A percentile compares a stretch with the other conserved stretches of the same genome.
phyloP scores from a whole-genome alignment of 1,284 basidiomycete genomes.

The Ganoderma multipileum region DNA sequence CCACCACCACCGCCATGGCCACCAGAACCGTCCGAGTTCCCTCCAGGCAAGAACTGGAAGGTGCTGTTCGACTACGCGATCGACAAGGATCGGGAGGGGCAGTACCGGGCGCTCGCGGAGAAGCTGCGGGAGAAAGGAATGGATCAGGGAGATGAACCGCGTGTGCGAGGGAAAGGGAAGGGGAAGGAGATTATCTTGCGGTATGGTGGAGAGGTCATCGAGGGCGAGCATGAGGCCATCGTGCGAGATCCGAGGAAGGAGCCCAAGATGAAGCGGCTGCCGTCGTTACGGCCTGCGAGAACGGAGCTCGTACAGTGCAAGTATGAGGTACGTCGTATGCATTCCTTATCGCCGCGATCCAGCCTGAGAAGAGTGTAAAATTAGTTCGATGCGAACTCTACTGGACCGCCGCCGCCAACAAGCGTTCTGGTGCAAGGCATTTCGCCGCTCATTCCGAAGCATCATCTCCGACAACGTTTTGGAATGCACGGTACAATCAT shows the following conservation, averaged over 20 bases:
- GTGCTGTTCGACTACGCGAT: constrained; percentile 68
- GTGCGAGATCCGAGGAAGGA: constrained; percentile 65
- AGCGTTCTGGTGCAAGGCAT: constrained; percentile 80
- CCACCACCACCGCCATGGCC: constrained; percentile 54
- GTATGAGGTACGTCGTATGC: constrained; percentile 64
- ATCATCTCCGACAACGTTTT: constrained; percentile 76
- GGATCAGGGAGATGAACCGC: constrained; percentile 44
- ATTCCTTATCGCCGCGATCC: constrained; percentile 14
- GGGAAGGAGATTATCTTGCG: constrained; percentile 65
- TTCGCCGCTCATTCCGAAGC: constrained; percentile 73
- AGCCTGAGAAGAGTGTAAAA: constrained; percentile 11
- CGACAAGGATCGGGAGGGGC: constrained; percentile 53
- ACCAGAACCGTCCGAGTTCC: constrained; percentile 51
- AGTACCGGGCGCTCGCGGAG: constrained; percentile 58
- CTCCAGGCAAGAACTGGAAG: constrained; percentile 57
- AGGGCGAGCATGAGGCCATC: constrained; percentile 51
- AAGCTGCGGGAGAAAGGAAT: constrained; percentile 52
- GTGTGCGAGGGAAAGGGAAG: constrained; percentile 67
- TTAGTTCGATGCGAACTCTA: constrained; percentile 82
- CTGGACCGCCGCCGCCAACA: constrained; percentile 77
- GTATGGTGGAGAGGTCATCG: constrained; percentile 63
- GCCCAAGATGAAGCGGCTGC: constrained; percentile 44
- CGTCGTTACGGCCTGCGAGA: constrained; percentile 44
- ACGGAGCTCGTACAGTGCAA: constrained; percentile 55
- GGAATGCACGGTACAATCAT: constrained; percentile 70